phyloP scores from a whole-genome alignment of 306 rosid species.

The Lathyrus oleraceus region DNA sequence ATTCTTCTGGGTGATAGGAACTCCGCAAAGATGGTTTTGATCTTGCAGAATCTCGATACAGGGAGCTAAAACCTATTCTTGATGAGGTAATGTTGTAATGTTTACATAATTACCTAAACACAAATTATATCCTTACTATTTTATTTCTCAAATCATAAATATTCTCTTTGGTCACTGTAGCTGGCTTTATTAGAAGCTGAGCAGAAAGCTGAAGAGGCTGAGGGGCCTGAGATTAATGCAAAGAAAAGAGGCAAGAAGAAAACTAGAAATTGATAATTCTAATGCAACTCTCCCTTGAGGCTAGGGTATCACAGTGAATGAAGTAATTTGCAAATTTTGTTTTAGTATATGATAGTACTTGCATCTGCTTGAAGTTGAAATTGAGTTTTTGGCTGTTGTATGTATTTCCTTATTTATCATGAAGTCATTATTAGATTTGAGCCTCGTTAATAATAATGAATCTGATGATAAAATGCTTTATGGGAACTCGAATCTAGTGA shows the following conservation, averaged over 20 bases:
- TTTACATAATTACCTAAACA: not conserved
- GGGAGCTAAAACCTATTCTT: slow-evolving; percentile 94
- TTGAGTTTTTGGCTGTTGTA: not conserved
- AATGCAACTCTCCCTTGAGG: not conserved
- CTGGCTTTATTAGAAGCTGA: slow-evolving; percentile 86
- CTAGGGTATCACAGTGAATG: slow-evolving; percentile 27
- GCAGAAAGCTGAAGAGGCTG: slow-evolving; percentile 89
- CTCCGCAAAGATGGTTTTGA: slow-evolving; percentile 98
- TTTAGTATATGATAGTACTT: not conserved
- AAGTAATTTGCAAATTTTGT: slow-evolving; percentile 48
- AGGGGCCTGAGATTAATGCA: slow-evolving; percentile 75
- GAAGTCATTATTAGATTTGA: slow-evolving; percentile 18
- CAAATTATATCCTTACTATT: slow-evolving; percentile 6
- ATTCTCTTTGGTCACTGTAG: slow-evolving; percentile 49
- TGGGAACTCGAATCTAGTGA: not conserved
- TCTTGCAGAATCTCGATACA: slow-evolving; percentile 82
- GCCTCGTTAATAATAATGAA: not conserved
- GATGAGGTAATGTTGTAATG: slow-evolving; percentile 70
- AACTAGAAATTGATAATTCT: slow-evolving; percentile 47
- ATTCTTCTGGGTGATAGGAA: slow-evolving; percentile 56
- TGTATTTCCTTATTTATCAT: slow-evolving; percentile 16
- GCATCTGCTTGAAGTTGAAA: slow-evolving; percentile 2
- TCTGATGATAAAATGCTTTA: not conserved
- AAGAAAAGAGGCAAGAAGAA: slow-evolving; percentile 87
- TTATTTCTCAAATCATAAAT: not conserved